Percentiles rank a stretch among this genome's conserved stretches.
Evolutionary conservation across 345 rosid species (phyloP).

Genomic region (Aethionema arabicum): DNA sequence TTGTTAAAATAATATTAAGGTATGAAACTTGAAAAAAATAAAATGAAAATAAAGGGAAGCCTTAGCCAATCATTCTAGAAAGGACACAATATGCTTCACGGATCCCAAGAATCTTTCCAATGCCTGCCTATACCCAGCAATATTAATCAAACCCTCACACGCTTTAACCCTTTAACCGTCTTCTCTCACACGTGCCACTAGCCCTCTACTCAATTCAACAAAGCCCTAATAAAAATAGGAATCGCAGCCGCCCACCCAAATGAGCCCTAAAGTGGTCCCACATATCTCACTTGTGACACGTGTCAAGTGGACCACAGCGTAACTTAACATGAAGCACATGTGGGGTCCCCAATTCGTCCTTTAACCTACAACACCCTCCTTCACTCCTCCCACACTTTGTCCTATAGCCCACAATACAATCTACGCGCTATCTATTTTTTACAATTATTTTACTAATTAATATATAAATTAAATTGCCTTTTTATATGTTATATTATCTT

Average conservation of each 20-base stretch:
- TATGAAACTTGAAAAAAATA: not conserved
- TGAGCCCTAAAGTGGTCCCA: conserved; percentile 33
- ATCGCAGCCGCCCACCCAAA: conserved; percentile 41
- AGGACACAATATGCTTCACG: conserved; percentile 66
- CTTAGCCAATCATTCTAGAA: conserved; percentile 56
- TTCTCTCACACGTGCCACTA: conserved; percentile 44
- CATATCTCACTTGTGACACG: conserved; percentile 19
- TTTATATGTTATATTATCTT: no score
- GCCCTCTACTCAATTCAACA: not conserved
- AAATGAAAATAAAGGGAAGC: conserved; percentile 1
- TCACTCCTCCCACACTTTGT: not conserved
- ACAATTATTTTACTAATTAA: not conserved
- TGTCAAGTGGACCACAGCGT: conserved; percentile 34
- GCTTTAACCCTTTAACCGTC: not conserved
- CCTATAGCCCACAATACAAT: conserved; percentile 42
- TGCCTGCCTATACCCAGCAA: conserved; percentile 75
- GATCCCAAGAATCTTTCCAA: conserved; percentile 55
- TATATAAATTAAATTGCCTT: no score
- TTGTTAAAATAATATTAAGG: no score
- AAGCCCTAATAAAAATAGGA: not conserved
- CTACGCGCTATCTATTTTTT: conserved; percentile 31
- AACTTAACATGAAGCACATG: conserved; percentile 41
- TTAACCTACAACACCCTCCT: conserved; percentile 28
- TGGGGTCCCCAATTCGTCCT: conserved; percentile 28
- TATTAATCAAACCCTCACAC: conserved; percentile 26